These are phyloP conservation scores for Linderniella brevidens DNA, from an alignment of 257 asterid genomes.

Conservation along the genomic window DNA sequence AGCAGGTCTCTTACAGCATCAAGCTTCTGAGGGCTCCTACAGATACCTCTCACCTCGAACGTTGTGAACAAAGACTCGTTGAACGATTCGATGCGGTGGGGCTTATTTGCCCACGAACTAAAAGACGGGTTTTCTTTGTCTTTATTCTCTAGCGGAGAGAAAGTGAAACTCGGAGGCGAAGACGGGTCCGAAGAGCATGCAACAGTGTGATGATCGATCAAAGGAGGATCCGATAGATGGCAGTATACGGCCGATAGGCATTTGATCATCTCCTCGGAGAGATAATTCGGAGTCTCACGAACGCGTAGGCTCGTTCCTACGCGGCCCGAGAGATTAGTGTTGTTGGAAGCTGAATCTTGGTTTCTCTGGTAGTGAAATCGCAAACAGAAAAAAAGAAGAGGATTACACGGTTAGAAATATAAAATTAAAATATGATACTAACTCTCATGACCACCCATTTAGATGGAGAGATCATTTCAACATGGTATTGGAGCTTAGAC, in stretches of 20 bases:
- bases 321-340: too few species aligned
- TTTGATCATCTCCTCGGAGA: slow-evolving; percentile 86
- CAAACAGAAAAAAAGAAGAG: neutral
- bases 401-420: too few species aligned
- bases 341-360: slow-evolving; percentile 16
- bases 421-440: too few species aligned
- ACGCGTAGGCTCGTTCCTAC: slow-evolving; percentile 1
- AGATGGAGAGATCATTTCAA: too few species aligned
- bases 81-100: slow-evolving; percentile 18
- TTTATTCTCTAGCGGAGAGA: neutral
- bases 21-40: slow-evolving; percentile 37
- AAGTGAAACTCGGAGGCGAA: slow-evolving; percentile 9
- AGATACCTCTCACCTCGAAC: slow-evolving; percentile 41
- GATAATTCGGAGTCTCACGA: slow-evolving; percentile 35
- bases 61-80: slow-evolving; percentile 19
- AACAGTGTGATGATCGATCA: slow-evolving; percentile 11
- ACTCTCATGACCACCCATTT: too few species aligned
- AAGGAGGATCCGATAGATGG: slow-evolving; percentile 61
- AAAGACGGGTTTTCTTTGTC: slow-evolving; percentile 14
- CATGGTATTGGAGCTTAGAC: too few species aligned
- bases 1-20: slow-evolving; percentile 37
- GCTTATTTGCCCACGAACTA: slow-evolving; percentile 20
- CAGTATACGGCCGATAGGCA: slow-evolving; percentile 59
- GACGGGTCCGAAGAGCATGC: slow-evolving; percentile 23
- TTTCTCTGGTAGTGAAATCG: slow-evolving; percentile 18